These are phyloP conservation scores for Oldenlandia corymbosa DNA, from an alignment of 257 asterid species.

Conservation along the genomic window DNA sequence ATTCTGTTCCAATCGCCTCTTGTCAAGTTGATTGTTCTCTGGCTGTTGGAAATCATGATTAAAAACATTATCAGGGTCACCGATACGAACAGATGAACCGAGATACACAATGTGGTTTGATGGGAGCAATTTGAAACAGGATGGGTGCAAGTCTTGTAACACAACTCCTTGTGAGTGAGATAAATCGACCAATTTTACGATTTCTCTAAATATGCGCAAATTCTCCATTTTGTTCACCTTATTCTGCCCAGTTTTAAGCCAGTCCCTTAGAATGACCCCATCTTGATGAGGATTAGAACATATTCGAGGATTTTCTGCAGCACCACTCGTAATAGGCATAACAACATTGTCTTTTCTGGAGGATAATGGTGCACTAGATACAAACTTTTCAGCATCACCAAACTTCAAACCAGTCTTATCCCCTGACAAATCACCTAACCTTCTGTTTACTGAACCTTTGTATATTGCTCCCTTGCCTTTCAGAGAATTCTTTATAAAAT, in stretches of 20 bases:
- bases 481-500: conserved; percentile 63
- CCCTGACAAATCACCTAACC: conserved; percentile 29
- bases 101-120: conserved; percentile 46
- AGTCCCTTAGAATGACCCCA: conserved; percentile 64
- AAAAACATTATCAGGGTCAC: conserved; percentile 25
- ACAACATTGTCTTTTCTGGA: conserved; percentile 29
- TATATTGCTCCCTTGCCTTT: conserved; percentile 70
- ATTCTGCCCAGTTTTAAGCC: conserved; percentile 55
- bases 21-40: conserved; percentile 31
- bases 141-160: conserved; percentile 66
- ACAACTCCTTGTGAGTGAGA: conserved; percentile 64
- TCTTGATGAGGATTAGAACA: conserved; percentile 28
- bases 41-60: conserved; percentile 32
- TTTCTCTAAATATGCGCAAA: conserved; percentile 63
- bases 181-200: conserved; percentile 67
- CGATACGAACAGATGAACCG: conserved; percentile 44
- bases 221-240: conserved; percentile 53
- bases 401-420: conserved; percentile 30
- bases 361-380: conserved; percentile 34
- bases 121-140: conserved; percentile 61
- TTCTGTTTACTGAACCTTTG: conserved; percentile 41
- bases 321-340: conserved; percentile 31
- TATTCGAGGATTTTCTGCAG: conserved; percentile 28
- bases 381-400: conserved; percentile 23
- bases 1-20: conserved; percentile 39